Base-by-base conservation (phyloP, 2,329 filamentous ascomycete genomes). In the Orbilia ellipsospora region DNA sequence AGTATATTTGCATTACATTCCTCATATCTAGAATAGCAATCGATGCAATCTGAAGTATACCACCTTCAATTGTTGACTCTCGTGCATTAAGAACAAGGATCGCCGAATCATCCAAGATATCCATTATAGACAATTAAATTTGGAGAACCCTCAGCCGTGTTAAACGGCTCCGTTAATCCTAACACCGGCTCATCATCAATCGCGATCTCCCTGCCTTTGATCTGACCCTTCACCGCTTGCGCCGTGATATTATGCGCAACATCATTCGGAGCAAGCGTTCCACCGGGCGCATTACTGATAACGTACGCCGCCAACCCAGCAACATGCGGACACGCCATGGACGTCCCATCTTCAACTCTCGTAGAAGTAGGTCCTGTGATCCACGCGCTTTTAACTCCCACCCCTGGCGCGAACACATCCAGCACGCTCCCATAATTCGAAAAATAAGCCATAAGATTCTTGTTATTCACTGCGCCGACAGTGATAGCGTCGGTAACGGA, bases 391-490 rank as follows among this genome's bases (percentile, higher is more conserved):
- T 86, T 81, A 73, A 89, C 84, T 75, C 84, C 78, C 77, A 85
- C 83, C 40, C 87, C 87, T 0, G 87, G 87, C 16, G 86, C 87
- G 78, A 86, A 88, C 79, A 89, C 81, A 80, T 88, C 87, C 55
- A 88, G 84, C 6, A 18, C 12, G 7, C 64, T 57, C 18, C 82
- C 82, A 55, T 78, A 83, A 80, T 84, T 84, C 48, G 82, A 82
- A 79, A 82, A 84, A 12, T 48, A 79, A 36, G 83, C 80, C 16
- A 81, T 80, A 18, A 60, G 51, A 56, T 84, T 82, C 26, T 62
- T 55, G 20, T 60, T 72, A 51, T 80, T 78, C 57, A 80, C 82
- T n/a, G 83, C 82, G 40, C 81, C 83, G 60, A 84, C 81, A 31
- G 83, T 84, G 77, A 83, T 80, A 57, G 81, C 83, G 16, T 80